Percentiles rank a stretch among this genome's conserved stretches.
Evolutionary conservation across 2,329 filamentous ascomycete genomes (phyloP).

Genomic region (Tolypocladium tundrense): DNA sequence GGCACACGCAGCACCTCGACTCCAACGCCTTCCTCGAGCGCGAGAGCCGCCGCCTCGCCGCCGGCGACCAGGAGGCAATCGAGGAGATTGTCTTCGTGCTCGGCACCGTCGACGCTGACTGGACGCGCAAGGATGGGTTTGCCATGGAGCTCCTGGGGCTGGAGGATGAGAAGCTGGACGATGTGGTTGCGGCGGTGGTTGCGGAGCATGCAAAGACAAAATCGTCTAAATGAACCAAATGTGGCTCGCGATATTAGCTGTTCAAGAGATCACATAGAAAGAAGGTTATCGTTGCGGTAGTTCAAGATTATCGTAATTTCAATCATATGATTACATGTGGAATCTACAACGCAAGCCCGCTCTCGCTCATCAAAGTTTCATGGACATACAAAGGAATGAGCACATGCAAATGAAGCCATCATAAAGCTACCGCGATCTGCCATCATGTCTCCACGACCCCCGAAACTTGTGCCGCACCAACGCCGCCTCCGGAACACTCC

Average conservation of each 20-base stretch:
- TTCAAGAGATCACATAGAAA: too few relatives aligned
- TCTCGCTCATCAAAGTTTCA: background rate
- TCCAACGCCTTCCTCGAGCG: slow-evolving; percentile 28
- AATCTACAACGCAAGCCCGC: background rate
- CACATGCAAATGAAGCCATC: background rate
- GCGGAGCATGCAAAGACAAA: slow-evolving; percentile 7
- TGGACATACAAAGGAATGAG: background rate
- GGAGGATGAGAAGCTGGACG: slow-evolving; percentile 34
- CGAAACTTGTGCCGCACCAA: slow-evolving; percentile 12
- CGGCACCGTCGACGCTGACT: slow-evolving; percentile 36
- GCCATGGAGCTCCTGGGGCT: slow-evolving; percentile 36
- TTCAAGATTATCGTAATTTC: background rate
- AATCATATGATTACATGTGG: background rate
- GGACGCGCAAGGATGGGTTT: slow-evolving; percentile 32
- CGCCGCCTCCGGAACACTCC: slow-evolving; percentile 10
- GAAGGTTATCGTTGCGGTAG: too few relatives aligned
- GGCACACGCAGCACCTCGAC: slow-evolving; percentile 20
- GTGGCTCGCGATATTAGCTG: too few relatives aligned
- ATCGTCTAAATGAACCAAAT: background rate
- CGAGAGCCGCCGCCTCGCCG: slow-evolving; percentile 25
- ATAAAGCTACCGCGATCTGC: background rate
- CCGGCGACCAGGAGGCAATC: slow-evolving; percentile 24
- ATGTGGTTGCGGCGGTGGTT: slow-evolving; percentile 25
- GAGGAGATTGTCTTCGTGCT: slow-evolving; percentile 40
- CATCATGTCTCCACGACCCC: background rate